A percentile compares a stretch with the other conserved stretches of the same genome.
These are phyloP conservation scores for Psophocarpus tetragonolobus DNA, from an alignment of 306 rosid species.

Conservation along the genomic window DNA sequence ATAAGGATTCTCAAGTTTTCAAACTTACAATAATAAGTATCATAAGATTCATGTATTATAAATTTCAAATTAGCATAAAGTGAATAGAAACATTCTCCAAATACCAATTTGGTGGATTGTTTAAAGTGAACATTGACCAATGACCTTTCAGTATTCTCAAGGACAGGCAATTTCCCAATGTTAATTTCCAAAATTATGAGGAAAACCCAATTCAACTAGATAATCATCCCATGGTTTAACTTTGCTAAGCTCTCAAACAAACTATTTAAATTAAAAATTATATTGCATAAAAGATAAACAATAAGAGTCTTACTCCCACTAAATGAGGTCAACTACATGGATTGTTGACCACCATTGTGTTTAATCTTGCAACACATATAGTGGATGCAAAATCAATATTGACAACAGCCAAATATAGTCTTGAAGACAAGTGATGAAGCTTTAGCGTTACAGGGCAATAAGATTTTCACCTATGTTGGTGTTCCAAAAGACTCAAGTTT, in stretches of 20 bases:
- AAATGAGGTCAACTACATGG: not conserved
- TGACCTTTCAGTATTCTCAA: not conserved
- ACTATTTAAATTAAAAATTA: too few species aligned
- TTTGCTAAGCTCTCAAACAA: not conserved
- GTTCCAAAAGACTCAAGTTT: not conserved
- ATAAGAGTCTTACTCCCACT: not conserved
- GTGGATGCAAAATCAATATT: not conserved
- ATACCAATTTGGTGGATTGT: not conserved
- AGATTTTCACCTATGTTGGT: not conserved
- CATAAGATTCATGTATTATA: not conserved
- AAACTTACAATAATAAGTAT: too few species aligned
- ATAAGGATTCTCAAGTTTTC: too few species aligned
- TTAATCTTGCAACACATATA: not conserved
- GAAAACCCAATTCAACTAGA: not conserved
- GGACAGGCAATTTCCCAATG: not conserved
- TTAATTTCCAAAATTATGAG: not conserved
- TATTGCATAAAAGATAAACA: not conserved
- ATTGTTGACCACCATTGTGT: not conserved
- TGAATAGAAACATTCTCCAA: not conserved
- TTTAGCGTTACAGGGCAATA: not conserved
- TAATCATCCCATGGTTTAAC: not conserved
- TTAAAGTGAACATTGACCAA: not conserved
- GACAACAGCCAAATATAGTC: not conserved
- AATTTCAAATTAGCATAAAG: not conserved
- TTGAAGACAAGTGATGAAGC: not conserved